Conservation (phyloP, 257 asterid species). For the Rehmannia glutinosa region DNA sequence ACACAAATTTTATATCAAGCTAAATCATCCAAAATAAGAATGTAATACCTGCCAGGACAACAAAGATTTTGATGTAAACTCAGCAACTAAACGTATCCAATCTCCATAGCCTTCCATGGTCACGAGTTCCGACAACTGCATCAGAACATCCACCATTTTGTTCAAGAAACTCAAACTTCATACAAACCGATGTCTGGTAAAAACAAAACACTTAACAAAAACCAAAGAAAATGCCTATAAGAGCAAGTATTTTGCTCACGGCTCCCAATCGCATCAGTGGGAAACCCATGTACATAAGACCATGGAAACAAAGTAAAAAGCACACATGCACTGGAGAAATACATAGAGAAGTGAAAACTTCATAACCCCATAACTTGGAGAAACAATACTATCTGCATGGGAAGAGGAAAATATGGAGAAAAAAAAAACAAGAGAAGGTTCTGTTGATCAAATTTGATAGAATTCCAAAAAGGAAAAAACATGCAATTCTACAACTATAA, state of each 20-base stretch:
- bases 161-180: constrained; percentile 8
- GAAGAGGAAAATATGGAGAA: background rate
- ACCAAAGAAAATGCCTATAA: constrained; percentile 6
- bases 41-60: constrained; percentile 88
- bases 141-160: constrained; percentile 25
- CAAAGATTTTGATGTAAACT: constrained; percentile 84
- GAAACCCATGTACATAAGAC: constrained; percentile 8
- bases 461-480: background rate
- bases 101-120: constrained; percentile 94
- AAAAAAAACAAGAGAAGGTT: background rate
- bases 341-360: background rate
- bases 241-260: constrained; percentile 8
- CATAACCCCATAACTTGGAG: background rate
- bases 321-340: background rate
- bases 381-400: constrained; percentile 1
- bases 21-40: constrained; percentile 7
- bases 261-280: constrained; percentile 8
- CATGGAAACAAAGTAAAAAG: background rate
- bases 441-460: background rate
- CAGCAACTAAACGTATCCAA: constrained; percentile 97
- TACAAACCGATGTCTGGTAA: background rate
- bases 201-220: background rate
- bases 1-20: constrained; percentile 4
- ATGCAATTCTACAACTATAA: background rate
- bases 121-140: constrained; percentile 92